Base-by-base conservation (phyloP, 768 basidiomycete species). In the Mycena amicta region DNA sequence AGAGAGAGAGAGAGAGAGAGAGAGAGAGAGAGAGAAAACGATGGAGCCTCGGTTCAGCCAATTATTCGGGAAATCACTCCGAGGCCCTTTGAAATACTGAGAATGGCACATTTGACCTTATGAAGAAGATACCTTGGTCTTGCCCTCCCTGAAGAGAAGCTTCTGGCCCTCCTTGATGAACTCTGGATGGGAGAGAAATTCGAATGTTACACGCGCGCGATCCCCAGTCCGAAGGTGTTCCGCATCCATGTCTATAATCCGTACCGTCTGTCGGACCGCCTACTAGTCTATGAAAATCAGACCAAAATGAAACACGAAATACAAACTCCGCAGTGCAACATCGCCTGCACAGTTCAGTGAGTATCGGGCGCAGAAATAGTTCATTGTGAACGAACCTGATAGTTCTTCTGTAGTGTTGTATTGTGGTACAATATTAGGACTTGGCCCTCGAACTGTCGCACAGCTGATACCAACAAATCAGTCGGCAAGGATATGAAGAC, bases 91-190 rank as follows among this genome's bases (percentile, higher is more conserved):
- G n/a, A n/a, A n/a, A n/a, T n/a, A n/a, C n/a, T n/a, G n/a, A n/a
- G n/a, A n/a, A n/a, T n/a, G n/a, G n/a, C n/a, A n/a, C n/a, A n/a
- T n/a, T n/a, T n/a, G n/a, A n/a, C n/a, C n/a, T n/a, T n/a, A n/a
- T n/a, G n/a, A n/a, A n/a, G n/a, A n/a, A n/a, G n/a, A n/a, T n/a
- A n/a, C 94, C 81, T 97, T 98, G 1, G 95, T 97, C 78, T 93
- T 94, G 3, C 95, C 96, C 73, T 98, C 97, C 39, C 96, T 80
- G 71, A 98, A 95, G 13, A 99, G 74, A 23, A 96, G 78, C 74
- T 95, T 93, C 88, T 92, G 93, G 26, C 95, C 95, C 64, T 88
- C 89, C 71, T 95, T 95, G 62, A 98, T 78, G 69, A 88, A 95
- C 77, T 97, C 96, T 0, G 93, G 89, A 53, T 90, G 89, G 15